Evolutionary conservation across 495 filamentous ascomycete species (phyloP), one percentile per base, ranked within the genome.

Genomic region (Chaetomidium leptoderma): DNA sequence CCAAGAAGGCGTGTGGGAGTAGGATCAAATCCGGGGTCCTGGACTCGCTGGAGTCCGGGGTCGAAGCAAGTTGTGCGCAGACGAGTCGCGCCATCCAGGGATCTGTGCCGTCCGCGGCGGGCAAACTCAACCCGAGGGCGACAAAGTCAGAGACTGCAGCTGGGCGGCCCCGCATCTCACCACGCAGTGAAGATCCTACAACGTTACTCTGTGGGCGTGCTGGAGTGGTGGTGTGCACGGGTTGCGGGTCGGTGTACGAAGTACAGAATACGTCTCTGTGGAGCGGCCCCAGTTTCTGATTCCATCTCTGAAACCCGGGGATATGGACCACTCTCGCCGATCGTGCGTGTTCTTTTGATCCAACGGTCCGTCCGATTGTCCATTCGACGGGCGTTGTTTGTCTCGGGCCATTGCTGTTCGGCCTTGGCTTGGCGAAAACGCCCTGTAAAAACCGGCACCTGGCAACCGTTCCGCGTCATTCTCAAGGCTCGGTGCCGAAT

Each of bases 101-200:
- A 30, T 40, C 24, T 40, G 35, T 53, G 35, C 36, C 23, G 40
- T 9, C 21, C n/a, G 16, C 11, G 13, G 23, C 14, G 53, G 29
- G 27, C 19, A 44, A 21, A 17, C 29, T 27, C 2, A 7, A 14
- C 14, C 1, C 14, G 50, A 30, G 14, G 14, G 39, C 16, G 7
- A 17, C 19, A 13, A 9, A 17, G n/a, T 45, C n/a, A 42, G 56
- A 45, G 13, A 6, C 7, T 35, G 29, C 13, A 46, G 19, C 42
- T 44, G 27, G 33, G 21, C 3, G 2, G 27, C 56, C 56, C 37
- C 46, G 26, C 57, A 24, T 39, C 33, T 4, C 23, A 26, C 24
- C 10, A 17, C 47, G 27, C 43, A 59, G 43, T 19, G 57, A 55
- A n/a, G 57, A 59, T 54, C 57, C 57, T 29, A 40, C 42, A 54